These are phyloP conservation scores for Tetradesmus obliquus DNA, from an alignment of 139 green algal genomes.

Conservation along the genomic window DNA sequence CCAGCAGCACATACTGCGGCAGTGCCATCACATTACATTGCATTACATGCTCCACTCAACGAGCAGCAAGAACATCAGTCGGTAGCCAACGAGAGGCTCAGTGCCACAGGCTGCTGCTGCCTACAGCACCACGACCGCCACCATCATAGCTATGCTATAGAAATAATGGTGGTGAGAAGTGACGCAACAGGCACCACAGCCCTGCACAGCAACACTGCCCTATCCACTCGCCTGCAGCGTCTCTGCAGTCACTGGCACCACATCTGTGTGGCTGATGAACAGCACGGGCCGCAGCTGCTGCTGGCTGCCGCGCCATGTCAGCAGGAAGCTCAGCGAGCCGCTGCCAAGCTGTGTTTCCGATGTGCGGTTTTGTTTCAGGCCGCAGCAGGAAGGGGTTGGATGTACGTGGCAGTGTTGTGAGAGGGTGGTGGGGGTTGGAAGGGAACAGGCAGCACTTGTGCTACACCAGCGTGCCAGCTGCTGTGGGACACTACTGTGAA, in stretches of 20 bases:
- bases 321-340: constrained; percentile 58
- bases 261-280: constrained; percentile 79
- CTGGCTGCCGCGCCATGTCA: constrained; percentile 74
- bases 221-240: constrained; percentile 7
- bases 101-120: background rate
- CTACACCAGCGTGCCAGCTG: background rate
- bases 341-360: constrained; percentile 26
- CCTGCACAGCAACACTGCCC: too few species aligned
- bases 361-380: background rate
- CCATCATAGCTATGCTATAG: too few species aligned
- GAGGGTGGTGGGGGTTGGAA: background rate
- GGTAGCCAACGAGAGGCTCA: too few species aligned
- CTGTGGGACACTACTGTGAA: too few species aligned
- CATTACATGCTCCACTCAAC: too few species aligned
- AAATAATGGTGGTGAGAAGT: too few species aligned
- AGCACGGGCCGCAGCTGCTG: constrained; percentile 63
- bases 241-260: constrained; percentile 69
- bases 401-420: background rate
- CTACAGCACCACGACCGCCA: background rate
- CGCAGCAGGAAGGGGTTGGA: background rate
- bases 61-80: too few species aligned
- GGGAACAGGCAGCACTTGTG: background rate
- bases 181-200: too few species aligned
- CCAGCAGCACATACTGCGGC: background rate
- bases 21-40: too few species aligned